Conservation (phyloP, 306 rosid genomes). For the Trifolium subterraneum region DNA sequence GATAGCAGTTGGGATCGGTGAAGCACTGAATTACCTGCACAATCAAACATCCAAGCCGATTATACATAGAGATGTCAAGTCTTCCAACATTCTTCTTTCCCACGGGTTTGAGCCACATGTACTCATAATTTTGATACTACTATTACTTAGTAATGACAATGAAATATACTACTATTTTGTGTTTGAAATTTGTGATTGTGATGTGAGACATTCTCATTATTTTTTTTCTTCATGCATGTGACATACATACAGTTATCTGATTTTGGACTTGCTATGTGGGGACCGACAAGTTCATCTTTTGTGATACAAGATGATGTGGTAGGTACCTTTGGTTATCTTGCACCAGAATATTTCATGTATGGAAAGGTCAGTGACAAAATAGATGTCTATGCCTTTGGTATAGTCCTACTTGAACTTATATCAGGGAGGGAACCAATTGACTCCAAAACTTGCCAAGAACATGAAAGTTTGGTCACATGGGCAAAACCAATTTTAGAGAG, state of each 20-base stretch:
- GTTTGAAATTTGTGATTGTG: neutral
- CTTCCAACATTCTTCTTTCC: slow-evolving; percentile 89
- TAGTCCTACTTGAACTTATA: slow-evolving; percentile 84
- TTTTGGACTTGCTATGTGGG: slow-evolving; percentile 92
- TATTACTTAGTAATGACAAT: slow-evolving; percentile 10
- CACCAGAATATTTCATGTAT: slow-evolving; percentile 97
- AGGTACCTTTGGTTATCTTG: slow-evolving; percentile 94
- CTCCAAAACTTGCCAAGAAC: slow-evolving; percentile 55
- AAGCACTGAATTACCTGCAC: slow-evolving; percentile 76
- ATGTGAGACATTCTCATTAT: slow-evolving; percentile 17
- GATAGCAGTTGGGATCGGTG: slow-evolving; percentile 73
- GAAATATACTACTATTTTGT: neutral
- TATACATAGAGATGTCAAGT: slow-evolving; percentile 89
- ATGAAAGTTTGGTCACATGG: slow-evolving; percentile 68
- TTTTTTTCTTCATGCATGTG: slow-evolving; percentile 25
- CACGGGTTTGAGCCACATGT: slow-evolving; percentile 73
- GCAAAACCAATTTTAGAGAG: slow-evolving; percentile 77
- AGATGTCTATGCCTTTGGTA: slow-evolving; percentile 94
- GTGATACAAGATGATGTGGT: slow-evolving; percentile 67
- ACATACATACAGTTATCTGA: slow-evolving; percentile 69
- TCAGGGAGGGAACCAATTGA: slow-evolving; percentile 81
- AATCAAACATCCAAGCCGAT: slow-evolving; percentile 65
- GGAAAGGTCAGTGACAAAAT: slow-evolving; percentile 93
- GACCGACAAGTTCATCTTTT: slow-evolving; percentile 63
- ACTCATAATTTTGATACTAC: neutral